Evolutionary conservation across 2,329 filamentous ascomycete genomes (phyloP).

Genomic region (Alternaria longipes): DNA sequence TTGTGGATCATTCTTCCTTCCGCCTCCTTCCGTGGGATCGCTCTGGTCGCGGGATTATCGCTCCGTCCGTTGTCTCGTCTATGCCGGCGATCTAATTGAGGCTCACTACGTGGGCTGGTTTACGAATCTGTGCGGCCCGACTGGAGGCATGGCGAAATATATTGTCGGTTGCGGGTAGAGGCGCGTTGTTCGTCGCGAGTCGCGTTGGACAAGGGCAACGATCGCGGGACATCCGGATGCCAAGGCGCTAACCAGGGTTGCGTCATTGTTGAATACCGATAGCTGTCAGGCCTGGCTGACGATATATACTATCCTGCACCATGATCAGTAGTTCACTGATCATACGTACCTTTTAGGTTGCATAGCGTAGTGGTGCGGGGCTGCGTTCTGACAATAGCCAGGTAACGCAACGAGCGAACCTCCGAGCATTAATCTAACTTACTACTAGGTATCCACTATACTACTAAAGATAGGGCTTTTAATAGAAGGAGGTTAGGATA

Average conservation of each 20-base stretch:
- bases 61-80: not conserved
- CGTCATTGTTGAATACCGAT: not conserved
- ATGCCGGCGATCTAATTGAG: not conserved
- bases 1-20: not conserved
- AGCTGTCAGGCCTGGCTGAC: no score
- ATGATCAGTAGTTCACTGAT: no score
- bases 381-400: no score
- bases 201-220: not conserved
- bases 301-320: no score
- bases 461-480: no score
- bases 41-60: not conserved
- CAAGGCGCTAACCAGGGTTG: not conserved
- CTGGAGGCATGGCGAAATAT: not conserved
- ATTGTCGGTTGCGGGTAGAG: not conserved
- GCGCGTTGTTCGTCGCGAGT: not conserved
- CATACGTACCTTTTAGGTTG: no score
- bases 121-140: not conserved
- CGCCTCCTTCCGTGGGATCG: not conserved
- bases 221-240: not conserved
- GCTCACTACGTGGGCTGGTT: not conserved
- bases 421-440: not conserved
- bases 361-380: no score
- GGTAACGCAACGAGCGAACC: not conserved
- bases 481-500: no score
- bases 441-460: no score